Conservation (phyloP, 768 basidiomycete genomes). For the Sutorius australiensis region DNA sequence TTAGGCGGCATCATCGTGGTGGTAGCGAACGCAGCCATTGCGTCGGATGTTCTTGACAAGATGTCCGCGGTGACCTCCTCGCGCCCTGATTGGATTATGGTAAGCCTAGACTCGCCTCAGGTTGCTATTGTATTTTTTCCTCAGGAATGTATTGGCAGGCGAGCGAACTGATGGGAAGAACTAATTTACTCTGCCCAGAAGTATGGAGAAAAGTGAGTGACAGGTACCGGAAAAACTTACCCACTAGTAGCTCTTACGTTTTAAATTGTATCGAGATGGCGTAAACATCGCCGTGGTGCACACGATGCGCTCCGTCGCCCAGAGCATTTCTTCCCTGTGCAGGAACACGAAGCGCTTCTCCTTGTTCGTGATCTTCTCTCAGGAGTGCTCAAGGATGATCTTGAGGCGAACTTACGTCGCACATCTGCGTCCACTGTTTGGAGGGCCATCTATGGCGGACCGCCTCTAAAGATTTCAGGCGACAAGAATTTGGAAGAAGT, state of each 20-base stretch:
- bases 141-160: background rate
- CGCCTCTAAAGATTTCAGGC: constrained; percentile 1
- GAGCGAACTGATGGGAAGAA: constrained; percentile 5
- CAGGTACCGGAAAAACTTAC: background rate
- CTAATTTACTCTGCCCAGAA: constrained; percentile 3
- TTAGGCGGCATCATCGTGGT: constrained; percentile 7
- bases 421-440: constrained; percentile 6
- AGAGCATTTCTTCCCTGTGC: background rate
- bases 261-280: background rate
- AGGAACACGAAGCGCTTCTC: constrained; percentile 7
- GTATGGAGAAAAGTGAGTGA: constrained; percentile 9
- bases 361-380: constrained; percentile 5
- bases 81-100: constrained; percentile 10
- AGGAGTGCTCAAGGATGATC: background rate
- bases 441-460: constrained; percentile 4
- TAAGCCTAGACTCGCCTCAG: background rate
- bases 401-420: constrained; percentile 7
- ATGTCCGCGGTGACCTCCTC: constrained; percentile 9
- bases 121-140: background rate
- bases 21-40: constrained; percentile 8
- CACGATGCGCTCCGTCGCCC: constrained; percentile 1
- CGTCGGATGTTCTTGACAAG: constrained; percentile 6
- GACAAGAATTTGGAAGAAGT: constrained; percentile 6
- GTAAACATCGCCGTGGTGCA: constrained; percentile 4
- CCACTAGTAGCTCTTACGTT: background rate